A percentile compares a stretch with the other conserved stretches of the same genome.
These are phyloP conservation scores for Eucalyptus pumila DNA, from an alignment of 345 rosid species.

Conservation along the genomic window DNA sequence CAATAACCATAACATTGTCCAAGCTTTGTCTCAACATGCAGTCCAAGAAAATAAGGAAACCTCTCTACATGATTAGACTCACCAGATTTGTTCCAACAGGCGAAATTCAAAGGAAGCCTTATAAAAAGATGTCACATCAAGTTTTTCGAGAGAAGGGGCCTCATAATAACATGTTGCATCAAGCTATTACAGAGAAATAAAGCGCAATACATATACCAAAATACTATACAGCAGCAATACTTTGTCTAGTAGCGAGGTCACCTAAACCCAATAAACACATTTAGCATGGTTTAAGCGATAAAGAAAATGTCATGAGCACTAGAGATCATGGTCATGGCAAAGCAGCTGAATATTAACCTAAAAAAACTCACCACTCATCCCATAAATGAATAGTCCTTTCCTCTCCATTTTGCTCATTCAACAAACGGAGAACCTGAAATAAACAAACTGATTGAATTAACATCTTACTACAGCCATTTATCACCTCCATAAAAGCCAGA, in stretches of 20 bases:
- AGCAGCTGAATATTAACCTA: neutral
- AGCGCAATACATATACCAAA: neutral
- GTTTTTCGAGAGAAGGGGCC: neutral
- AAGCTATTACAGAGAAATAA: neutral
- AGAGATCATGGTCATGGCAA: neutral
- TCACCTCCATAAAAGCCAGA: neutral
- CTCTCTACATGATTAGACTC: neutral
- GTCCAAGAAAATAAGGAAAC: neutral
- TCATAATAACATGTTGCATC: neutral
- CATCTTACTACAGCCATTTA: neutral
- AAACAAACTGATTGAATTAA: neutral
- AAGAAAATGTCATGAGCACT: neutral
- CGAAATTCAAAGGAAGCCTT: neutral
- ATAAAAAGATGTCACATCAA: neutral
- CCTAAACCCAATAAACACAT: neutral
- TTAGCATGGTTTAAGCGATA: neutral
- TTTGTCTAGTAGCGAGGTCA: neutral
- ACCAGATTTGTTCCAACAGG: neutral
- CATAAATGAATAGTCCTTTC: conserved; percentile 61
- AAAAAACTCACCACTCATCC: conserved; percentile 67
- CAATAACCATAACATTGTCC: neutral
- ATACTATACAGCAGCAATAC: neutral
- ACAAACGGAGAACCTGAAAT: conserved; percentile 77
- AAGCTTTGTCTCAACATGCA: neutral
- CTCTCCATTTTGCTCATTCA: conserved; percentile 82